Base-by-base conservation (phyloP, 352 stramenopile genomes). In the Pythium utonaiense region DNA sequence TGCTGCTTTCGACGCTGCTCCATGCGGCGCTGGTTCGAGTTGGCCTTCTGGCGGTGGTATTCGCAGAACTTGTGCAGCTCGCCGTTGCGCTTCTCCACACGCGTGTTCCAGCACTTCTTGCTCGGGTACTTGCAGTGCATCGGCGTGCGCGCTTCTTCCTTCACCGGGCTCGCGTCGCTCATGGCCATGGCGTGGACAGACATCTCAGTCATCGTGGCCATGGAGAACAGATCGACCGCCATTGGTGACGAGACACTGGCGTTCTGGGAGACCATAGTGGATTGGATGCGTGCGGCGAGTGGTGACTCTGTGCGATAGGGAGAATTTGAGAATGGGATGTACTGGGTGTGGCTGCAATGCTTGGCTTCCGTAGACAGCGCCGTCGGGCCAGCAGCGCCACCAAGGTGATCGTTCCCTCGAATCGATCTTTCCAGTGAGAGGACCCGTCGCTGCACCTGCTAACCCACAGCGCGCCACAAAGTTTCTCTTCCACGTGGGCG, bases 51-150 rank as follows among this genome's bases (percentile, higher is more conserved):
- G 30, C 83, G 83, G 63, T 93, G 83, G 67, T 89, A 93, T 63
- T 93, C 81, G 66, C 83, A 93, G 50, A 93, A 89, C 69, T 90
- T 91, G 75, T 93, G 83, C 58, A 91, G 70, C 70, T 90, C 80
- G 44, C 83, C 83, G 47, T 91, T 93, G 67, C 81, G 78, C 67
- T 93, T 93, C 62, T 87, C 75, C 2, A 89, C 81, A 55, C 81
- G 83, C 68, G 71, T 74, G 62, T 83, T 90, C 72, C 74, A 89
- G 76, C 83, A 93, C 71, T 90, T 90, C 64, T 91, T 91, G 78
- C 80, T 91, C 54, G 80, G 80, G 66, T 93, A 93, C 59, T 74
- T 73, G 66, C 69, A 77, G 57, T 70, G 63, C 42, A 63, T 38
- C 9, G 57, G 33, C 44, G 63, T 61, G 44, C 63, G 63, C 55